Conservation (phyloP, 495 filamentous ascomycete genomes). For the Darksidea phi region DNA sequence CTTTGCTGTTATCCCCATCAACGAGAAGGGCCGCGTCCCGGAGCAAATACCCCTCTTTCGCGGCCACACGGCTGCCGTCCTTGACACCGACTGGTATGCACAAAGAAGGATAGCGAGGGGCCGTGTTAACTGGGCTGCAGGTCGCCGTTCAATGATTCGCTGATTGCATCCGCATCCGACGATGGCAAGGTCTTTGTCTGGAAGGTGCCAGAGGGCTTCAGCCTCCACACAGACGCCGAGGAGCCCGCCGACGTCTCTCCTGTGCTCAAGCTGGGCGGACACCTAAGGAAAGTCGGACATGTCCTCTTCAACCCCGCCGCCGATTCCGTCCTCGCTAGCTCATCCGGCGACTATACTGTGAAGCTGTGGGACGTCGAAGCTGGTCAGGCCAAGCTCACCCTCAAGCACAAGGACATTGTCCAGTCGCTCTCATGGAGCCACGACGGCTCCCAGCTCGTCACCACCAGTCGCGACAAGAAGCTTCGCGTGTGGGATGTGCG, state of each 20-base stretch:
- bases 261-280: slow-evolving; percentile 73
- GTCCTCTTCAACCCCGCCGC: slow-evolving; percentile 97
- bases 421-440: slow-evolving; percentile 96
- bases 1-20: slow-evolving; percentile 91
- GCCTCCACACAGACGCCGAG: slow-evolving; percentile 76
- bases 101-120: slow-evolving; percentile 32
- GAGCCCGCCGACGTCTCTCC: slow-evolving; percentile 80
- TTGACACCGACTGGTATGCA: slow-evolving; percentile 96
- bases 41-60: slow-evolving; percentile 93
- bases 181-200: slow-evolving; percentile 97
- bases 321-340: slow-evolving; percentile 90
- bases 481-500: slow-evolving; percentile 94
- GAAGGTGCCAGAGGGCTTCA: slow-evolving; percentile 88
- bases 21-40: slow-evolving; percentile 82
- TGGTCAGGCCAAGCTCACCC: slow-evolving; percentile 65
- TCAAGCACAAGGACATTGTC: slow-evolving; percentile 86
- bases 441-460: slow-evolving; percentile 83
- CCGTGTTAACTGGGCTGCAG: slow-evolving; percentile 49
- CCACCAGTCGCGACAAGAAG: slow-evolving; percentile 97
- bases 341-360: slow-evolving; percentile 91
- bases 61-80: slow-evolving; percentile 89
- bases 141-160: slow-evolving; percentile 90
- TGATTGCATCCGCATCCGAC: slow-evolving; percentile 92
- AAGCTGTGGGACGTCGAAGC: slow-evolving; percentile 94
- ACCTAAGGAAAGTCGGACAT: slow-evolving; percentile 88